Evolutionary conservation across 345 rosid species (phyloP), one percentile per base, ranked within the genome.

Genomic region (Microthlaspi erraticum): DNA sequence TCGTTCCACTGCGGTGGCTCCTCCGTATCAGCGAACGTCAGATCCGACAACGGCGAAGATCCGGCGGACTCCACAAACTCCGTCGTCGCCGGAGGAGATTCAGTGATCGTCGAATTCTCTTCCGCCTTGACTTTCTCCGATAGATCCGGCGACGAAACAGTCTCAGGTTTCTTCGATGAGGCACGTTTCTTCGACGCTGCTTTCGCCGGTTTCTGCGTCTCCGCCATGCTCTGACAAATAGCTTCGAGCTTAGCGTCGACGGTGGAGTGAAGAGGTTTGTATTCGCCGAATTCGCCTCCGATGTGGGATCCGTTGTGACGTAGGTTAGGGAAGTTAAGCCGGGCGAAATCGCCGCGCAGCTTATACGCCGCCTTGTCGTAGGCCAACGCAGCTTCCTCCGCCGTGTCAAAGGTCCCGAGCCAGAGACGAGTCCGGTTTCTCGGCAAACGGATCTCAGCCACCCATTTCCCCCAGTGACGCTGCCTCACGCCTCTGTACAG

Each of bases 401-500:
- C 98, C 0, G 98, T 93, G 74, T 93, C 99, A 31, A 89, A 94
- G 13, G 99, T 94, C n/a, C 99, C 99, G 4, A 94, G 87, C 99
- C 99, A 94, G 57, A 94, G 96, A 48, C 99, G 86, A 7, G 98
- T 86, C 5, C 99, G 84, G 82, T 94, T 88, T 66, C 81, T 89
- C 11, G 99, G 99, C 0, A 94, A 80, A 59, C 98, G 90, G 72
- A 93, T 93, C 92, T 93, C 98, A 2, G 97, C 98, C 2, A 93
- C 98, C 98, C 98, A 93, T 54, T 90, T 93, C 0, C 98, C 98
- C 98, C 98, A 93, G 71, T 93, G 98, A 45, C 98, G 81, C 75
- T 92, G 98, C 71, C 98, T 81, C 16, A 92, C 98, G 11, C 98
- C 98, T 49, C 98, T 76, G 83, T 92, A 93, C 0, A 93, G 86